phyloP scores from a whole-genome alignment of 2,329 filamentous ascomycete species.

The Venturia aucupariae region DNA sequence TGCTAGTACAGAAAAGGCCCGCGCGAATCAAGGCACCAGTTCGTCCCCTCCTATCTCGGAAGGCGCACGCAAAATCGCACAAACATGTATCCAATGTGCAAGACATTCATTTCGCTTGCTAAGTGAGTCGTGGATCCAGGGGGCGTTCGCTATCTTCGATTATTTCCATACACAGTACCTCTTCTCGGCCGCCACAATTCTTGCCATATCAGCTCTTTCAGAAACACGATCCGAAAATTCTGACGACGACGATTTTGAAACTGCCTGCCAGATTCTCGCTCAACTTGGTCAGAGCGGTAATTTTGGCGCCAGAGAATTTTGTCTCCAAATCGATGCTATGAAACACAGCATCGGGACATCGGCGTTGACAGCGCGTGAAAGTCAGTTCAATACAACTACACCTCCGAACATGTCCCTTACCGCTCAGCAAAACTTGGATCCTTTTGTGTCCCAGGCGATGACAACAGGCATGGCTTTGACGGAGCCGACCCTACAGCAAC shows the following conservation, averaged over 20 bases:
- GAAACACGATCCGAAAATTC: constrained; percentile 21
- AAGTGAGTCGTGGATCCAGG: constrained; percentile 38
- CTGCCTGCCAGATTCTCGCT: constrained; percentile 30
- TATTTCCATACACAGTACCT: constrained; percentile 40
- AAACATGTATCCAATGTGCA: constrained; percentile 38
- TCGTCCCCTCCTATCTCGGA: constrained; percentile 18
- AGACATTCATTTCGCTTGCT: constrained; percentile 36
- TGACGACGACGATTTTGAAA: constrained; percentile 35
- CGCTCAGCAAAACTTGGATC: not conserved
- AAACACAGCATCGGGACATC: constrained; percentile 47
- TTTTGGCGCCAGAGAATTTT: constrained; percentile 34
- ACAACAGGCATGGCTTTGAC: not conserved
- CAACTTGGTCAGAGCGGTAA: constrained; percentile 34
- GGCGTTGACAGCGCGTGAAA: not conserved
- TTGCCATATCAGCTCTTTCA: constrained; percentile 36
- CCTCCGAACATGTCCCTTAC: not conserved
- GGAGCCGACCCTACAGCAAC: not conserved
- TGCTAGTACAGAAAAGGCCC: constrained; percentile 18
- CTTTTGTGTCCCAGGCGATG: not conserved
- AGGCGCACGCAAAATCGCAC: constrained; percentile 31
- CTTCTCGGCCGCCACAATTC: constrained; percentile 37
- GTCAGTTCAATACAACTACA: not conserved
- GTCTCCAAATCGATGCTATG: constrained; percentile 29
- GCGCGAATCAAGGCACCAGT: constrained; percentile 10
- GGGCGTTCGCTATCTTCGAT: constrained; percentile 39